Base-by-base conservation (phyloP, 805 yeast species). In the Starmerella ratchasimensis region DNA sequence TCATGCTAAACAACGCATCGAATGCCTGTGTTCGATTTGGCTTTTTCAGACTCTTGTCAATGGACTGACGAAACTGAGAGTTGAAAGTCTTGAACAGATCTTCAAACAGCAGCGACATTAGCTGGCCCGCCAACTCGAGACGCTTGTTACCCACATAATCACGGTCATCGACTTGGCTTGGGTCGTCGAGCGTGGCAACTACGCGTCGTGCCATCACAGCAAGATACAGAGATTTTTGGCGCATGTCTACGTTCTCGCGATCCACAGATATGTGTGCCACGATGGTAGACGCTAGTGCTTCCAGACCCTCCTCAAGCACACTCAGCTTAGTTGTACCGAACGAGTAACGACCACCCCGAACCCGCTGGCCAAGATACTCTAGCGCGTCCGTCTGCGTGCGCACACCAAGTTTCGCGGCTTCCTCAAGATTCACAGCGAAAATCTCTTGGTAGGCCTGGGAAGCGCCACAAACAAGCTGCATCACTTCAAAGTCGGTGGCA, bases 71-170 rank as follows among this genome's bases (percentile, higher is more conserved):
- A 67, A 90, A 88, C 57, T 90, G 97, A 36, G 77, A 71, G 63
- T 90, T 90, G 64, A 90, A 90, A 54, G 90, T 90, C 56, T 90
- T 90, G 69, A 90, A 90, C 61, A 90, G 70, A 71, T 90, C 98
- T 64, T 90, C 98, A 58, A 90, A 90, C 44, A 90, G 62, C 47
- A 90, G 65, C 5, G 97, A 83, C 82, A 90, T 81, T 56, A 90
- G 68, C 61, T 90, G 98, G 41, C 98, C 98, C 0, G 98, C 98
- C 55, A 90, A 66, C 62, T 90, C 98, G 47, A 90, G 67, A 62
- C 98, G 80, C 60, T 90, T 90, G 62, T 88, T 88, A 66, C 98
- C 98, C 31, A 90, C 97, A 55, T 90, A 90, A 64, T 90, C 98
- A 61, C 97, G 75, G 60, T 90, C 98, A 54, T 90, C 98, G n/a